Conservation (phyloP, 2,329 filamentous ascomycete species). For the Ascochyta pisi region DNA sequence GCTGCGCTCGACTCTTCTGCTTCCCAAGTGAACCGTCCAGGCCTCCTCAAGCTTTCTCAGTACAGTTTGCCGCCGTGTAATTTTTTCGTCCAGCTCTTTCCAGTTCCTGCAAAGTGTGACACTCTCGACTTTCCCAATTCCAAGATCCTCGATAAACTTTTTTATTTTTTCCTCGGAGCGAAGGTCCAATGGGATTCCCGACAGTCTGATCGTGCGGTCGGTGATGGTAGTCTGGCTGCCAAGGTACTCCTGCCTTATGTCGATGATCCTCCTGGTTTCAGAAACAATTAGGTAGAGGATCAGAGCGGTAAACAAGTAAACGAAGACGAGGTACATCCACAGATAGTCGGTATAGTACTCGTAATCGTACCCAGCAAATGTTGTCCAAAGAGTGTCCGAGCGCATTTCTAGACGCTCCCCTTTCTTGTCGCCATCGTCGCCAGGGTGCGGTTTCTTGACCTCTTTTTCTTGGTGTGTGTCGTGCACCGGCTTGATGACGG, state of each 20-base stretch:
- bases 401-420: conserved; percentile 28
- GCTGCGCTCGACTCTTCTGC: conserved; percentile 58
- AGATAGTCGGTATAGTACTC: conserved; percentile 67
- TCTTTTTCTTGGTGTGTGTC: conserved; percentile 61
- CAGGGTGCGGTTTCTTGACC: conserved; percentile 29
- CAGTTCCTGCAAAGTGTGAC: conserved; percentile 89
- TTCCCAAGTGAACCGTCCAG: conserved; percentile 79
- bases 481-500: conserved; percentile 87
- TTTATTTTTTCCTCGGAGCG: conserved; percentile 84
- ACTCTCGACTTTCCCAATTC: conserved; percentile 87
- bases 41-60: conserved; percentile 80
- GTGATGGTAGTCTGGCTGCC: conserved; percentile 95
- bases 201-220: conserved; percentile 89
- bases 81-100: conserved; percentile 77
- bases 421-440: conserved; percentile 19
- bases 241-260: conserved; percentile 86
- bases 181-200: conserved; percentile 82
- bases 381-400: conserved; percentile 23
- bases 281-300: conserved; percentile 82
- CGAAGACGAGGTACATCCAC: conserved; percentile 94
- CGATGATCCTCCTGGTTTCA: conserved; percentile 85
- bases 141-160: conserved; percentile 82
- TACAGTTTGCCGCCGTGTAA: conserved; percentile 69
- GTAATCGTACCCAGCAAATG: conserved; percentile 37
- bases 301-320: conserved; percentile 86